Evolutionary conservation across 1,284 basidiomycete genomes (phyloP).

Genomic region (Chondrostereum purpureum): DNA sequence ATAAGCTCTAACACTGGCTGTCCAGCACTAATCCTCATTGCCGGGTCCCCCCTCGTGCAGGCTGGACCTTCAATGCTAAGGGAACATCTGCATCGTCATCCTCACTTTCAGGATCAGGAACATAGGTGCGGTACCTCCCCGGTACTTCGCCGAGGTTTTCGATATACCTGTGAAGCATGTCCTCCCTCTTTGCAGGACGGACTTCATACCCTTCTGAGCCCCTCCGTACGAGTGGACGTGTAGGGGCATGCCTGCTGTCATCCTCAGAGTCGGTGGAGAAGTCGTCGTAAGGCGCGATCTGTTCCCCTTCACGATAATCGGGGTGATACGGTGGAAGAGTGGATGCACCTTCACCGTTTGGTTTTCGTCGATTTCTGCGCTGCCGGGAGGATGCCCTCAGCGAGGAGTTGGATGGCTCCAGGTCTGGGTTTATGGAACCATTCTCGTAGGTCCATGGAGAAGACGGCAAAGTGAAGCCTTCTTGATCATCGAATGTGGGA

Average conservation of each 20-base stretch:
- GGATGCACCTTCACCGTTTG: slow-evolving; percentile 26
- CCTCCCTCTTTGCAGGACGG: slow-evolving; percentile 11
- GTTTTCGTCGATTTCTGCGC: slow-evolving; percentile 16
- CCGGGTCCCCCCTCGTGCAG: no score
- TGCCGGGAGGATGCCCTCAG: slow-evolving; percentile 19
- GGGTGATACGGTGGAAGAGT: slow-evolving; percentile 69
- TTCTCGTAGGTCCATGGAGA: slow-evolving; percentile 85
- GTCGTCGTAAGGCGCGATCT: slow-evolving; percentile 17
- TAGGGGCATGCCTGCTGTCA: slow-evolving; percentile 31
- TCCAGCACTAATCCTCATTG: no score
- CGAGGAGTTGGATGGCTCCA: slow-evolving; percentile 54
- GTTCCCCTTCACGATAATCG: slow-evolving; percentile 44
- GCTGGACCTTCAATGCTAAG: background rate
- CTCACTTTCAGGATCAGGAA: slow-evolving; percentile 13
- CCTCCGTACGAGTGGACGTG: slow-evolving; percentile 14
- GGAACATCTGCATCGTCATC: slow-evolving; percentile 8
- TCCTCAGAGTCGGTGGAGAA: slow-evolving; percentile 27
- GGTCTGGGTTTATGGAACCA: slow-evolving; percentile 64
- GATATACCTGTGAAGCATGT: slow-evolving; percentile 15
- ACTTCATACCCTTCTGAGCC: slow-evolving; percentile 19
- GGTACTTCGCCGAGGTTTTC: slow-evolving; percentile 13
- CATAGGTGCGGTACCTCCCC: slow-evolving; percentile 14
- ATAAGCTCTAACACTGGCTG: no score
- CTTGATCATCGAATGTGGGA: slow-evolving; percentile 30
- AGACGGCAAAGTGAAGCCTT: slow-evolving; percentile 40